phyloP scores from a whole-genome alignment of 768 basidiomycete species.

The Udeniomyces megalosporus region DNA sequence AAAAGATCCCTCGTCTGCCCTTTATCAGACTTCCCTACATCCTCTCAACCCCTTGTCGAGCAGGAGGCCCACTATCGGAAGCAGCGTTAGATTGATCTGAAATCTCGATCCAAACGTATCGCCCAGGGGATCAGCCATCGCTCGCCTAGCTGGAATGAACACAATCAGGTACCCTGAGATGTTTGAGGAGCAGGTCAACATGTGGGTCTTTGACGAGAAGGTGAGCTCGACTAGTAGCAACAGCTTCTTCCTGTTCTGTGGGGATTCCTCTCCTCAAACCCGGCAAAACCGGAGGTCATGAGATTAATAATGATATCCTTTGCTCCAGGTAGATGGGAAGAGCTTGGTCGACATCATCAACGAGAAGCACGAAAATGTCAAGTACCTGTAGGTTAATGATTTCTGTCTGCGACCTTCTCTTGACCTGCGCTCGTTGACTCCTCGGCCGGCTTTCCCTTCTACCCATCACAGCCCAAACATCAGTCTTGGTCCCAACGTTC shows the following conservation, averaged over 20 bases:
- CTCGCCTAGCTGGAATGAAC: conserved; percentile 25
- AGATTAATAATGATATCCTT: not conserved
- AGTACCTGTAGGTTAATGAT: conserved; percentile 23
- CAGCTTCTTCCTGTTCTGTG: not conserved
- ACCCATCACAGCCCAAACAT: conserved; percentile 24
- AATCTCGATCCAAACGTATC: too few relatives aligned
- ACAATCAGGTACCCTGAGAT: conserved; percentile 26
- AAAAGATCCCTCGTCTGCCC: too few relatives aligned
- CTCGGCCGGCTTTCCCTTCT: not conserved
- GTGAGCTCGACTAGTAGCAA: conserved; percentile 18
- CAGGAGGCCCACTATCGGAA: too few relatives aligned
- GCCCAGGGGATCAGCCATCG: conserved; percentile 10
- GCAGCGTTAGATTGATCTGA: too few relatives aligned
- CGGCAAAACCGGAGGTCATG: not conserved
- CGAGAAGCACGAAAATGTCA: conserved; percentile 32
- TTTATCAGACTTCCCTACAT: too few relatives aligned
- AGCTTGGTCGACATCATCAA: conserved; percentile 36
- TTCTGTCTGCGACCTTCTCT: too few relatives aligned
- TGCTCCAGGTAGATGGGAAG: conserved; percentile 24
- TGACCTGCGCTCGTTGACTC: not conserved
- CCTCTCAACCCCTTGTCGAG: too few relatives aligned
- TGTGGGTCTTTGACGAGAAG: conserved; percentile 36
- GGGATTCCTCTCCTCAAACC: not conserved
- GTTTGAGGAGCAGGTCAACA: conserved; percentile 32
- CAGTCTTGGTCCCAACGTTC: conserved; percentile 30